These are phyloP conservation scores for Amylocystis lapponica DNA, from an alignment of 768 basidiomycete species.

Conservation along the genomic window DNA sequence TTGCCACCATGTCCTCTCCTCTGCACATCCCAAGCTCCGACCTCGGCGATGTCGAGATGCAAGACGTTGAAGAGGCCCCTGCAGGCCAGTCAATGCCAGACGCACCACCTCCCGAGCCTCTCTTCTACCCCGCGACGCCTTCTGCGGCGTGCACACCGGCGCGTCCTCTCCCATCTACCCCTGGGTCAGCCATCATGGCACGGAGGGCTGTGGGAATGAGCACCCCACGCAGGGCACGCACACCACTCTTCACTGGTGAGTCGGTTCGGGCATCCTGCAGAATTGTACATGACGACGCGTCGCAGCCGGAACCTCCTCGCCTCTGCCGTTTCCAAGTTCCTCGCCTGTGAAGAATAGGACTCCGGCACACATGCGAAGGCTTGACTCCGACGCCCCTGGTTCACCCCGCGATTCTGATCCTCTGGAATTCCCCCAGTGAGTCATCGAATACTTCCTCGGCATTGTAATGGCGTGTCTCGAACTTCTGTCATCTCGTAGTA, in stretches of 20 bases:
- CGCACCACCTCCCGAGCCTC: conserved; percentile 22
- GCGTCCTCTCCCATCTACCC: conserved; percentile 8
- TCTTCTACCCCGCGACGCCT: conserved; percentile 27
- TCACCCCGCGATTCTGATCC: conserved; percentile 47
- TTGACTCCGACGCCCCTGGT: conserved; percentile 16
- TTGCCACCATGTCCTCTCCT: conserved; percentile 17
- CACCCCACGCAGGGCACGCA: conserved; percentile 18
- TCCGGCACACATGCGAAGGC: conserved; percentile 7
- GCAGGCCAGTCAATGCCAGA: conserved; percentile 22
- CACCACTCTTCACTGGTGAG: conserved; percentile 23
- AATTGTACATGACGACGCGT: neutral
- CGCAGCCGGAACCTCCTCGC: conserved; percentile 53
- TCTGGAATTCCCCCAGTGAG: conserved; percentile 66
- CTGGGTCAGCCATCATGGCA: conserved; percentile 17
- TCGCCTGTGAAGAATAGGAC: conserved; percentile 42
- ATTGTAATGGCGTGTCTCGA: neutral
- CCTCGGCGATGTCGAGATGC: conserved; percentile 24
- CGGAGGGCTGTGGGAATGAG: conserved; percentile 24
- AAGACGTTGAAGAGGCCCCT: conserved; percentile 15
- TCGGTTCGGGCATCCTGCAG: neutral
- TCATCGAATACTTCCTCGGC: conserved; percentile 4
- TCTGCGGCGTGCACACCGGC: conserved; percentile 22
- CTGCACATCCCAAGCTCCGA: conserved; percentile 26
- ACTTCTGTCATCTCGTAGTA: neutral
- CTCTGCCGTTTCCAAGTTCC: conserved; percentile 59